Evolutionary conservation across 2,329 filamentous ascomycete genomes (phyloP).

Genomic region (Stachybotrys echinatus): DNA sequence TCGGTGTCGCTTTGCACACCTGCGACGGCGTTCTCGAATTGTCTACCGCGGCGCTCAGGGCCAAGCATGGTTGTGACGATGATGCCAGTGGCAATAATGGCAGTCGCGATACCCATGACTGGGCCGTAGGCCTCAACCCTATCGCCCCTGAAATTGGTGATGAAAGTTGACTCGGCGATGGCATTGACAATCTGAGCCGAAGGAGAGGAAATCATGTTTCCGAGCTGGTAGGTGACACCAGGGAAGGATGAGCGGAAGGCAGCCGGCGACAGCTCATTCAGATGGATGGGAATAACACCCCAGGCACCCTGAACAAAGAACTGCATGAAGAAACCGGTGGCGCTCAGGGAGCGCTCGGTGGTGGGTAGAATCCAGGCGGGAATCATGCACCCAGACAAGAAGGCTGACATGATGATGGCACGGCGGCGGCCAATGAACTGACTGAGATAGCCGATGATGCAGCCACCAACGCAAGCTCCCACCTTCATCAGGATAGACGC

Average conservation of each 20-base stretch:
- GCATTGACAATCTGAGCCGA: slow-evolving; percentile 75
- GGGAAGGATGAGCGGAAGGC: slow-evolving; percentile 68
- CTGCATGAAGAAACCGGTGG: slow-evolving; percentile 63
- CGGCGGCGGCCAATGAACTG: slow-evolving; percentile 71
- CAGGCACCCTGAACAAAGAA: slow-evolving; percentile 63
- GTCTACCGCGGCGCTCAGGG: slow-evolving; percentile 66
- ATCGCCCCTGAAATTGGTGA: slow-evolving; percentile 49
- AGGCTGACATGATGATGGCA: slow-evolving; percentile 55
- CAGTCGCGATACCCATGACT: slow-evolving; percentile 70
- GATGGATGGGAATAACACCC: slow-evolving; percentile 66
- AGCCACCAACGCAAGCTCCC: slow-evolving; percentile 69
- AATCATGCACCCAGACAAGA: slow-evolving; percentile 58
- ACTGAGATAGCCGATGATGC: slow-evolving; percentile 67
- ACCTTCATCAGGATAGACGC: slow-evolving; percentile 79
- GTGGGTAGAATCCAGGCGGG: slow-evolving; percentile 66
- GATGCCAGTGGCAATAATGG: slow-evolving; percentile 69
- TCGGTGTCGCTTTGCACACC: slow-evolving; percentile 21
- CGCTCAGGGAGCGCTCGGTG: slow-evolving; percentile 54
- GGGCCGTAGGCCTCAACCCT: slow-evolving; percentile 66
- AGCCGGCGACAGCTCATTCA: slow-evolving; percentile 67
- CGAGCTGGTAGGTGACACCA: slow-evolving; percentile 68
- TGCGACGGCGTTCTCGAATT: slow-evolving; percentile 56
- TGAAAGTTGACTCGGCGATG: slow-evolving; percentile 56
- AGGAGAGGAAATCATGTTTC: slow-evolving; percentile 69
- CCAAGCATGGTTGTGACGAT: slow-evolving; percentile 62